These are phyloP conservation scores for Colletotrichum sp. DNA, from an alignment of 2,329 filamentous ascomycete genomes.

Conservation along the genomic window DNA sequence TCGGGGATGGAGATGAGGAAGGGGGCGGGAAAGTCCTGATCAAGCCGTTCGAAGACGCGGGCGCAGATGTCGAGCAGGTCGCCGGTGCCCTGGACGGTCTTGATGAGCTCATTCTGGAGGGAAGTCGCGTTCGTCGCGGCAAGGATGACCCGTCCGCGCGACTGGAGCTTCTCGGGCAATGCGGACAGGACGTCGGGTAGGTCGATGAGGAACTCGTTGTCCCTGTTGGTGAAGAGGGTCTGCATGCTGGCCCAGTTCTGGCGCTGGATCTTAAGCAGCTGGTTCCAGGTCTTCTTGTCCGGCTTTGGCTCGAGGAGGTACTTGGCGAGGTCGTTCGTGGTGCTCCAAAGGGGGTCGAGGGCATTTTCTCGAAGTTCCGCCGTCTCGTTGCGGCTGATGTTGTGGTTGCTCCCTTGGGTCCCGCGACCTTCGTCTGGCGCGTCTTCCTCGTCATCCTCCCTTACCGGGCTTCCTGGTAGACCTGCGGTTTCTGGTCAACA, in stretches of 20 bases:
- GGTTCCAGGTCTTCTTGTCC: not conserved
- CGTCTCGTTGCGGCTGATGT: not conserved
- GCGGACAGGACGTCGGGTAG: constrained; percentile 10
- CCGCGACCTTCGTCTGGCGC: not conserved
- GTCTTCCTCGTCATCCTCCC: not conserved
- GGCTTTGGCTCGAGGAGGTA: constrained; percentile 23
- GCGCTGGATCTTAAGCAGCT: constrained; percentile 8
- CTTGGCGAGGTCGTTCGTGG: constrained; percentile 30
- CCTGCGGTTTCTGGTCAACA: not conserved
- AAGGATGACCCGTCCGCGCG: constrained; percentile 22
- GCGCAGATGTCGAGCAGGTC: constrained; percentile 25
- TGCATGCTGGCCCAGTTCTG: constrained; percentile 29
- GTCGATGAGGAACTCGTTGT: constrained; percentile 32
- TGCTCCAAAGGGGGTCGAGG: constrained; percentile 30
- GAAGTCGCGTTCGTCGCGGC: constrained; percentile 39
- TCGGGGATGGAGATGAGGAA: constrained; percentile 26
- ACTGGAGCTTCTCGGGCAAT: not conserved
- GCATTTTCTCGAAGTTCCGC: constrained; percentile 14
- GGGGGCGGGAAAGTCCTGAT: constrained; percentile 32
- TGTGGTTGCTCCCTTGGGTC: not conserved
- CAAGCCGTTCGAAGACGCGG: constrained; percentile 31
- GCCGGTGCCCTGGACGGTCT: constrained; percentile 14
- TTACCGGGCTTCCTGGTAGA: not conserved
- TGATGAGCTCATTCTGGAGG: constrained; percentile 31
- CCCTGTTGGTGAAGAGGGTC: constrained; percentile 25